These are phyloP conservation scores for Dryas integrifolia DNA, from an alignment of 331 rosid genomes.

Conservation along the genomic window DNA sequence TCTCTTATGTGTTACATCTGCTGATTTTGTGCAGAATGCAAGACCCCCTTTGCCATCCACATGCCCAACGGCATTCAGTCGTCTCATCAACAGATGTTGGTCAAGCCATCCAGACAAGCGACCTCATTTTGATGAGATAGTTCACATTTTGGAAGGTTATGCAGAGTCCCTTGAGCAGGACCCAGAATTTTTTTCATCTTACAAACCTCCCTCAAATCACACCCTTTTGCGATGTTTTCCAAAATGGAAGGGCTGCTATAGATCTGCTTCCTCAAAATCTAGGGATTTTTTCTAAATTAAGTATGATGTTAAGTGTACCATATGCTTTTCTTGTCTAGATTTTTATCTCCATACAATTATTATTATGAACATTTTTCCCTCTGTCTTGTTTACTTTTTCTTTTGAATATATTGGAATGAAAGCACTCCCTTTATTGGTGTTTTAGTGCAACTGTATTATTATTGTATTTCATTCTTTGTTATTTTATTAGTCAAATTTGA, in stretches of 20 bases:
- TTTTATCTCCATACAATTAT: slow-evolving; percentile 5
- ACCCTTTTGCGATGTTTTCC: slow-evolving; percentile 52
- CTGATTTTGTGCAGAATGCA: slow-evolving; percentile 65
- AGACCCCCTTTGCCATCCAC: slow-evolving; percentile 84
- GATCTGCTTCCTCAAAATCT: slow-evolving; percentile 39
- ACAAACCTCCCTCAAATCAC: slow-evolving; percentile 38
- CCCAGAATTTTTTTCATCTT: slow-evolving; percentile 64
- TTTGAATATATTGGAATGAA: slow-evolving; percentile 23
- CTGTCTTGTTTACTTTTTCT: slow-evolving; percentile 5
- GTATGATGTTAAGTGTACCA: slow-evolving; percentile 22
- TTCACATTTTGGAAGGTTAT: slow-evolving; percentile 55
- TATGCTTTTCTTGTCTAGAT: slow-evolving; percentile 23
- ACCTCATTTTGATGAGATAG: slow-evolving; percentile 79
- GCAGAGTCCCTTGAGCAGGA: slow-evolving; percentile 52
- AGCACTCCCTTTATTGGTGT: slow-evolving; percentile 10
- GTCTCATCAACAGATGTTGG: slow-evolving; percentile 84
- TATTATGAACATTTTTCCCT: slow-evolving; percentile 6
- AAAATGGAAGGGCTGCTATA: slow-evolving; percentile 37
- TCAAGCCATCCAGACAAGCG: slow-evolving; percentile 70
- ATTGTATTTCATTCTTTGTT: not conserved
- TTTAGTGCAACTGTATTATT: not conserved
- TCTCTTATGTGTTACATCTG: slow-evolving; percentile 10
- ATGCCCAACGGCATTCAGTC: slow-evolving; percentile 75
- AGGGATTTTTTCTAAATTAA: not conserved
- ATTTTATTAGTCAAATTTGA: not conserved